Percentiles rank a stretch among this genome's conserved stretches.
These are phyloP conservation scores for Podospora sp. DNA, from an alignment of 495 filamentous ascomycete genomes.

Conservation along the genomic window DNA sequence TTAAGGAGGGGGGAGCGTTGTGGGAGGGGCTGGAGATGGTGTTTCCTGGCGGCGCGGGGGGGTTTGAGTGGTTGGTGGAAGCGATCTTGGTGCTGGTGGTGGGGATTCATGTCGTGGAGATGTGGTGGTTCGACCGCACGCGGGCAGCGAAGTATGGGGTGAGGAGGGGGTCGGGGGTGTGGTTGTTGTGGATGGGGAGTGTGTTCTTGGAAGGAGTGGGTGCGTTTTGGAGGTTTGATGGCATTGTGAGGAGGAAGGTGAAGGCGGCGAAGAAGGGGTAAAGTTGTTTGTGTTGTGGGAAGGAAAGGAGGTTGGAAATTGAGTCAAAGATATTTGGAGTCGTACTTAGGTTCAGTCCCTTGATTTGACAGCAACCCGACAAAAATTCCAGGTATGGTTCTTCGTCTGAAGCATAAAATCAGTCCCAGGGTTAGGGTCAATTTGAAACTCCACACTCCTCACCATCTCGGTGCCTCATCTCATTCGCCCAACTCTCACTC, in stretches of 20 bases:
- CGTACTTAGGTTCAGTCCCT: not conserved
- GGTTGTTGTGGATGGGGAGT: constrained; percentile 43
- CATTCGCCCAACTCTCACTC: not conserved
- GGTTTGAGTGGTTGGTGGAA: constrained; percentile 44
- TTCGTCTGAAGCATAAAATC: not conserved
- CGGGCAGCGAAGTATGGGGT: constrained; percentile 38
- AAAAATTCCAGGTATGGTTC: not conserved
- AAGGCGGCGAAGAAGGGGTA: constrained; percentile 33
- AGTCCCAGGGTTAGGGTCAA: constrained; percentile 6
- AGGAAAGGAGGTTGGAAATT: not conserved
- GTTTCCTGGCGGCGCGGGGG: constrained; percentile 34
- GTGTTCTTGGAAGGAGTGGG: constrained; percentile 46
- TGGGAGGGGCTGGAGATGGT: constrained; percentile 29
- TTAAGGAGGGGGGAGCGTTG: constrained; percentile 19
- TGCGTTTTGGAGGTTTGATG: constrained; percentile 45
- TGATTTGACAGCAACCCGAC: not conserved
- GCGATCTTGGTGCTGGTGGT: constrained; percentile 40
- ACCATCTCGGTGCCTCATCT: not conserved
- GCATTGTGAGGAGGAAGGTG: constrained; percentile 31
- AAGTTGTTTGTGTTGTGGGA: not conserved
- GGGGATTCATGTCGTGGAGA: constrained; percentile 43
- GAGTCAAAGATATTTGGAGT: not conserved
- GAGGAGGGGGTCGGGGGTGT: constrained; percentile 30
- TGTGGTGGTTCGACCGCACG: constrained; percentile 38
- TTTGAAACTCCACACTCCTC: not conserved